Evolutionary conservation across 805 yeast genomes (phyloP).

Genomic region (Ogataea paraovalis): DNA sequence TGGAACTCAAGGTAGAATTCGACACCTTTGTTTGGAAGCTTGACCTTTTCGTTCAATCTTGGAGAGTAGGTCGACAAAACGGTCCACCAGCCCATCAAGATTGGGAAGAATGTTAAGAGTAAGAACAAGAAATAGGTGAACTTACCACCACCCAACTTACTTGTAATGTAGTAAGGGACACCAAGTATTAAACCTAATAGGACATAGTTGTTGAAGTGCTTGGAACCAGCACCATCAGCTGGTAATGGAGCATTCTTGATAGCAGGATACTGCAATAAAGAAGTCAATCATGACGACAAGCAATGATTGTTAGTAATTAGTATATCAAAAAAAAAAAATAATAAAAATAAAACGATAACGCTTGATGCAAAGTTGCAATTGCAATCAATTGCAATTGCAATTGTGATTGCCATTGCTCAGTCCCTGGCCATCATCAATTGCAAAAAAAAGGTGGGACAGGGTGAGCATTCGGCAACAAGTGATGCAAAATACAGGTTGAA

Average conservation of each 20-base stretch:
- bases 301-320: background rate
- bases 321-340: background rate
- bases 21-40: constrained; percentile 72
- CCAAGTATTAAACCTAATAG: constrained; percentile 46
- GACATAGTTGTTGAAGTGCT: constrained; percentile 62
- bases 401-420: no score
- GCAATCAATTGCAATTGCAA: no score
- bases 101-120: constrained; percentile 57
- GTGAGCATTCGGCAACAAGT: no score
- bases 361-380: no score
- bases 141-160: constrained; percentile 66
- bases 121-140: constrained; percentile 62
- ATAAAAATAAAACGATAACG: constrained; percentile 1
- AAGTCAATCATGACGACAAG: background rate
- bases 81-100: constrained; percentile 82
- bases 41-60: constrained; percentile 71
- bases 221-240: constrained; percentile 88
- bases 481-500: constrained; percentile 1
- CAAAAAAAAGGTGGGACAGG: no score
- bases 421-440: no score
- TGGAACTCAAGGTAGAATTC: constrained; percentile 80
- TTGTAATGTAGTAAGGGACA: constrained; percentile 60
- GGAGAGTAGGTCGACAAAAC: constrained; percentile 73
- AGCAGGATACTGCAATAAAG: constrained; percentile 46
- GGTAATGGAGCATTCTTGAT: constrained; percentile 85